Evolutionary conservation across 176 grass and related monocot genomes (phyloP).

Genomic region (Eremochloa ophiuroides): DNA sequence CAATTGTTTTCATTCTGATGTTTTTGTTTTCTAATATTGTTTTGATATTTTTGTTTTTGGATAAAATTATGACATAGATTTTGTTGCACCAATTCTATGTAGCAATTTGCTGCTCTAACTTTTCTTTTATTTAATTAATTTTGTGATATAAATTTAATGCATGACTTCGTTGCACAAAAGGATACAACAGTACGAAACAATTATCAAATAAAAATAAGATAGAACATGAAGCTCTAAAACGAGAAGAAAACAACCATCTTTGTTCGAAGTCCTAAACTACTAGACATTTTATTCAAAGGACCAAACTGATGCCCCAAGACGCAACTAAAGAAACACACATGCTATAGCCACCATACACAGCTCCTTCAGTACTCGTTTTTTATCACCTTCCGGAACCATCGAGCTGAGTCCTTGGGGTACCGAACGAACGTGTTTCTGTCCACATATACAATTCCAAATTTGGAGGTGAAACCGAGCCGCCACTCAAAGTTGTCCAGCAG

Average conservation of each 20-base stretch:
- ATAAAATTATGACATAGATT: too few species aligned
- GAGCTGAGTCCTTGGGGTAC: conserved; percentile 59
- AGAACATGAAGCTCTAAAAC: neutral
- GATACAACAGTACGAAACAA: neutral
- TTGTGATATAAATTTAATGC: too few species aligned
- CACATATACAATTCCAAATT: conserved; percentile 40
- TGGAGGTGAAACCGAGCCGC: conserved; percentile 50
- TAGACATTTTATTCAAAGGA: conserved; percentile 20
- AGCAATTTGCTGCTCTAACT: too few species aligned
- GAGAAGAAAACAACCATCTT: neutral
- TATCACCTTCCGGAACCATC: conserved; percentile 51
- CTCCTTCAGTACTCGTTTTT: neutral
- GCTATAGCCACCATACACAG: neutral
- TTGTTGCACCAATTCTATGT: too few species aligned
- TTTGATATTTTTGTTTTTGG: too few species aligned
- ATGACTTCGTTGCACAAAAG: neutral
- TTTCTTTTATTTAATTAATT: too few species aligned
- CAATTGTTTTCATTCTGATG: too few species aligned
- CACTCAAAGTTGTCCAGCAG: conserved; percentile 66
- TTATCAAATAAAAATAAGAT: neutral
- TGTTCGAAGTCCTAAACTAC: neutral
- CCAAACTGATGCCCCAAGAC: neutral
- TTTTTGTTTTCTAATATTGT: too few species aligned
- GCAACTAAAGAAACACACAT: neutral
- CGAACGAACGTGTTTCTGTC: conserved; percentile 29